phyloP scores from a whole-genome alignment of 306 rosid species.

The Rosa lucieae region DNA sequence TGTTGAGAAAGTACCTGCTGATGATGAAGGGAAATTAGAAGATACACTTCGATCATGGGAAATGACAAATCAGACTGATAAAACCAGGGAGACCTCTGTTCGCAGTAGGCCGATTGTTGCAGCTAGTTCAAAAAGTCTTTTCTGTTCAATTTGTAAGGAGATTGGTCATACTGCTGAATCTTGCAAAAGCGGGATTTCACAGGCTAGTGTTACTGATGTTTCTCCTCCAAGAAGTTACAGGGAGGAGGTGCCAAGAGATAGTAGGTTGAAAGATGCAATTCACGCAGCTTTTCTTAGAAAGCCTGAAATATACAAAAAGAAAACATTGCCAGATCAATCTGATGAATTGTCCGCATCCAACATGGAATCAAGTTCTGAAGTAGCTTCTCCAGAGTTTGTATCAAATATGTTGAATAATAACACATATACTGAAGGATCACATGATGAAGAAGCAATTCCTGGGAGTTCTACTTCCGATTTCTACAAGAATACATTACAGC shows the following conservation, averaged over 20 bases:
- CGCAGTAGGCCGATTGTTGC: constrained; percentile 38
- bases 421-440: constrained; percentile 42
- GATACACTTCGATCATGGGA: constrained; percentile 47
- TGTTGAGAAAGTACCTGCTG: constrained; percentile 38
- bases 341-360: constrained; percentile 45
- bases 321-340: constrained; percentile 47
- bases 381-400: constrained; percentile 40
- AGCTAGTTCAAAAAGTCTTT: constrained; percentile 41
- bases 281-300: constrained; percentile 74
- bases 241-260: constrained; percentile 55
- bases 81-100: constrained; percentile 46
- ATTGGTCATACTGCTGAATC: constrained; percentile 57
- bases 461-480: constrained; percentile 39
- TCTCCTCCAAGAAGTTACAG: constrained; percentile 44
- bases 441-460: constrained; percentile 32
- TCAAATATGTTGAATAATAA: constrained; percentile 45
- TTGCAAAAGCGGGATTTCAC: constrained; percentile 40
- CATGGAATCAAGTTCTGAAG: constrained; percentile 46
- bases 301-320: constrained; percentile 75
- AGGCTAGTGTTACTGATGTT: constrained; percentile 47
- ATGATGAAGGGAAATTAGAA: constrained; percentile 39
- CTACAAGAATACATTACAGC: constrained; percentile 30
- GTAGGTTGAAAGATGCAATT: constrained; percentile 74
- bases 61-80: constrained; percentile 42
- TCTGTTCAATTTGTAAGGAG: constrained; percentile 66